These are phyloP conservation scores for Termitomyces sp. DNA, from an alignment of 768 basidiomycete species.

Conservation along the genomic window DNA sequence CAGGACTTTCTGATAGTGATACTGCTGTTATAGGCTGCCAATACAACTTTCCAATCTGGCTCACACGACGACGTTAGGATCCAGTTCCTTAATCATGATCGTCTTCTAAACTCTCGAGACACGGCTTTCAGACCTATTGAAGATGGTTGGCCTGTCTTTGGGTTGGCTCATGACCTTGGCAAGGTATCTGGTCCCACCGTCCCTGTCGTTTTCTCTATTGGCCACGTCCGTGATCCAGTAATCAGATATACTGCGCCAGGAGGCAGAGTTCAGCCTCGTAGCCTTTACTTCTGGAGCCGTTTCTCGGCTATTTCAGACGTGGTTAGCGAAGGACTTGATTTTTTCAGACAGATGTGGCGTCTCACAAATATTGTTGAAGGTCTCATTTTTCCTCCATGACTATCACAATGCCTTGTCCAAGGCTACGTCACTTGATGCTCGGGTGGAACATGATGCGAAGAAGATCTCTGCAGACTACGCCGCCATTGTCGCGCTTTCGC, in stretches of 20 bases:
- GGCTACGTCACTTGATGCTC: conserved; percentile 40
- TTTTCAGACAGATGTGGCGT: not conserved
- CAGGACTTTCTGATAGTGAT: not conserved
- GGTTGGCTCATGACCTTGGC: conserved; percentile 53
- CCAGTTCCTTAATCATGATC: conserved; percentile 52
- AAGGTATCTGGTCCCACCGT: conserved; percentile 28
- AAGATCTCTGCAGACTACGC: conserved; percentile 48
- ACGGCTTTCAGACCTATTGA: conserved; percentile 52
- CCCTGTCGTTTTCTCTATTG: conserved; percentile 39
- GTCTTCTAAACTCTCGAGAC: conserved; percentile 47
- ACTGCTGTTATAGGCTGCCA: conserved; percentile 27
- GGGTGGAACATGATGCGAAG: conserved; percentile 40
- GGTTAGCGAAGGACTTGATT: conserved; percentile 18
- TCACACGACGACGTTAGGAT: conserved; percentile 48
- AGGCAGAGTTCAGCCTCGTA: conserved; percentile 40
- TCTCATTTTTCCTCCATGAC: conserved; percentile 37
- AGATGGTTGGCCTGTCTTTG: conserved; percentile 61
- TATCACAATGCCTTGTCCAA: conserved; percentile 36
- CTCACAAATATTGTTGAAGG: conserved; percentile 18
- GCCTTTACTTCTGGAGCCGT: conserved; percentile 40
- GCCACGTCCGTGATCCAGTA: conserved; percentile 46
- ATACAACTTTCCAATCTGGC: conserved; percentile 53
- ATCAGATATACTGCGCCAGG: conserved; percentile 38
- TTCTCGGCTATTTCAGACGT: conserved; percentile 28
- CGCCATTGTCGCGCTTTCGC: conserved; percentile 44